Base-by-base conservation (phyloP, 2,329 filamentous ascomycete genomes). In the Microcyclospora pomicola region DNA sequence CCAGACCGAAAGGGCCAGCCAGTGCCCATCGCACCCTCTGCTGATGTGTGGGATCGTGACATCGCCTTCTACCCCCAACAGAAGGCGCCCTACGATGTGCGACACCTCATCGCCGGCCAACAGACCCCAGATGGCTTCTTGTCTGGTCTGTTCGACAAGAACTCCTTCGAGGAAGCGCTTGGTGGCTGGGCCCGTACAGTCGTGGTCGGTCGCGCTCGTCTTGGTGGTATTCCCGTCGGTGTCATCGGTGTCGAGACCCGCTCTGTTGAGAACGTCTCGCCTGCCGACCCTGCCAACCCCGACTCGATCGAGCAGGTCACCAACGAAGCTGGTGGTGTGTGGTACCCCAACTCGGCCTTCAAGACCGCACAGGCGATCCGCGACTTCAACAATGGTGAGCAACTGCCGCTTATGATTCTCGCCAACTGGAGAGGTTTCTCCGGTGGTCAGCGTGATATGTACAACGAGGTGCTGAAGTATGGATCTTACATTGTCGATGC, bases 401-500 rank as follows among this genome's bases (percentile, higher is more conserved):
- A 98, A 69, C 73, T 98, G 57, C 91, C 91, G 40, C 70, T 98
- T 49, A 96, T 98, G 86, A 98, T 98, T 59, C 77, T 98, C 47
- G 91, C 91, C 66, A 98, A 98, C 74, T 98, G 91, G 91, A 81
- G 91, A 77, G 91, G 91, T 71, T 98, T 98, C 84, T 98, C 91
- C 50, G 91, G 91, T 70, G 91, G 91, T 48, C 91, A 98, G 68
- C 85, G 88, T 52, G 91, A 98, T 66, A 98, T 98, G 91, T 98
- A 92, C 77, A 95, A 96, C 68, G 91, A 98, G 67, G 91, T 98
- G 12, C 77, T 98, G 64, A 98, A 98, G 72, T 98, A 98, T 58
- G 91, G 91, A 59, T 95, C 88, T 13, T 96, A 91, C 73, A 98
- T 98, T 58, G 91, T 98, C 51, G 91, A 98, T 56, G 88, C 88